Evolutionary conservation across 1,139 yeast species (phyloP).

Genomic region (Candida sanyaensis): DNA sequence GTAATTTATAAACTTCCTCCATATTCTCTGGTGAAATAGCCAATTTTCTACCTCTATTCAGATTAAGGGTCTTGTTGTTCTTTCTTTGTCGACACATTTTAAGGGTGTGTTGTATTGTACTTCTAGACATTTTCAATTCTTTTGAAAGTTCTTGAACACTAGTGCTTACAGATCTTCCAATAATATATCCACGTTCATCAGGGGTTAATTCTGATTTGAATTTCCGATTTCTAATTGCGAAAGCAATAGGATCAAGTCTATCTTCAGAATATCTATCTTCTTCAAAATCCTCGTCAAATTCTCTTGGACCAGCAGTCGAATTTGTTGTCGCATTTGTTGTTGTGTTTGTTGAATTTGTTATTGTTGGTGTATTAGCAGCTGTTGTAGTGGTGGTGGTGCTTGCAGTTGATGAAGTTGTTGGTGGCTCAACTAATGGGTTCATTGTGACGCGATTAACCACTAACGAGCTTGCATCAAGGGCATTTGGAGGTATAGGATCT

Average conservation of each 20-base stretch:
- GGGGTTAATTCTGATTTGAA: conserved; percentile 4
- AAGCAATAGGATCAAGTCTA: conserved; percentile 3
- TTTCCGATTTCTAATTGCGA: conserved; percentile 3
- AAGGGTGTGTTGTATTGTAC: conserved; percentile 5
- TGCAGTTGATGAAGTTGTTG: neutral
- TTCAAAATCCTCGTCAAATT: neutral
- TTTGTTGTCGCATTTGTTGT: neutral
- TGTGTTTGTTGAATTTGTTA: neutral
- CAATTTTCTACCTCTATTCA: conserved; percentile 4
- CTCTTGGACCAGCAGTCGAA: neutral
- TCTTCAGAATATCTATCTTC: conserved; percentile 3
- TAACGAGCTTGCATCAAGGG: neutral
- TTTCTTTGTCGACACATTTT: conserved; percentile 4
- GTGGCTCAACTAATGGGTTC: neutral
- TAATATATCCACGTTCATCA: conserved; percentile 5
- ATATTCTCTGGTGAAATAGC: conserved; percentile 4
- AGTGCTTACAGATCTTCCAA: conserved; percentile 4
- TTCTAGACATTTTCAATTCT: conserved; percentile 4
- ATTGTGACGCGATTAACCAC: conserved; percentile 1
- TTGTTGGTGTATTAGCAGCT: neutral
- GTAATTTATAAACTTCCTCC: neutral
- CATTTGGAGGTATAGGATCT: neutral
- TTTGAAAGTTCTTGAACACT: conserved; percentile 5
- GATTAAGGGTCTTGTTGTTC: conserved; percentile 4
- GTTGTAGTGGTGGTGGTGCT: neutral